These are phyloP conservation scores for Tremellales sp. DNA, from an alignment of 1,284 basidiomycete genomes.

Conservation along the genomic window DNA sequence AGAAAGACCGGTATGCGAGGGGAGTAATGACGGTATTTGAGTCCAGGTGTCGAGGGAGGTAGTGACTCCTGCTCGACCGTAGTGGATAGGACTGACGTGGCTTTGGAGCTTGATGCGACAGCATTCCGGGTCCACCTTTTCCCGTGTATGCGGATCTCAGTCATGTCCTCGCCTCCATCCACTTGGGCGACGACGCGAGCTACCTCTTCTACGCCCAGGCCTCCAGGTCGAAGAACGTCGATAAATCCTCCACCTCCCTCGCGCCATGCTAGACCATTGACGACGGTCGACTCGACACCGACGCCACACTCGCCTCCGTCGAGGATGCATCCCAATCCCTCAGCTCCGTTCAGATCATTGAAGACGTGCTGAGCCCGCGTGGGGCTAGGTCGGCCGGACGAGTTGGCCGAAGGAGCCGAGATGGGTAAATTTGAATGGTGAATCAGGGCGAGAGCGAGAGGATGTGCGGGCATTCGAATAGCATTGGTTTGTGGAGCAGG, in stretches of 20 bases:
- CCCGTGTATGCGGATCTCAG: slow-evolving; percentile 33
- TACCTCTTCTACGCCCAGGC: slow-evolving; percentile 85
- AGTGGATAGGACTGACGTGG: not conserved
- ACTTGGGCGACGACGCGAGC: slow-evolving; percentile 56
- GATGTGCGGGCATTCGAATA: slow-evolving; percentile 90
- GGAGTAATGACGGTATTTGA: slow-evolving; percentile 99
- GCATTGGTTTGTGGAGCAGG: slow-evolving; percentile 65
- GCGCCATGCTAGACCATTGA: slow-evolving; percentile 67
- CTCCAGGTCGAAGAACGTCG: slow-evolving; percentile 85
- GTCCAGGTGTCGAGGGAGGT: slow-evolving; percentile 93
- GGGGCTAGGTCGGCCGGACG: slow-evolving; percentile 88
- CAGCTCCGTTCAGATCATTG: slow-evolving; percentile 61
- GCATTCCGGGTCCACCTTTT: slow-evolving; percentile 20
- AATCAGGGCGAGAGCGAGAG: slow-evolving; percentile 86
- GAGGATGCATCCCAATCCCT: slow-evolving; percentile 71
- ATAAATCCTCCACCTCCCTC: slow-evolving; percentile 61
- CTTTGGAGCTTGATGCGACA: not conserved
- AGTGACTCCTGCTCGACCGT: slow-evolving; percentile 5
- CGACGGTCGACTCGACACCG: slow-evolving; percentile 92
- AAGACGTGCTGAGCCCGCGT: slow-evolving; percentile 85
- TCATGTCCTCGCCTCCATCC: slow-evolving; percentile 32
- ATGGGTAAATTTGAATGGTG: slow-evolving; percentile 69
- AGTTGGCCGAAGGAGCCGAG: slow-evolving; percentile 94
- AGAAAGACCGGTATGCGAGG: slow-evolving; percentile 79
- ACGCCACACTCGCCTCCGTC: slow-evolving; percentile 90